phyloP scores from a whole-genome alignment of 1,284 basidiomycete species.

The Blastosporella zonata region DNA sequence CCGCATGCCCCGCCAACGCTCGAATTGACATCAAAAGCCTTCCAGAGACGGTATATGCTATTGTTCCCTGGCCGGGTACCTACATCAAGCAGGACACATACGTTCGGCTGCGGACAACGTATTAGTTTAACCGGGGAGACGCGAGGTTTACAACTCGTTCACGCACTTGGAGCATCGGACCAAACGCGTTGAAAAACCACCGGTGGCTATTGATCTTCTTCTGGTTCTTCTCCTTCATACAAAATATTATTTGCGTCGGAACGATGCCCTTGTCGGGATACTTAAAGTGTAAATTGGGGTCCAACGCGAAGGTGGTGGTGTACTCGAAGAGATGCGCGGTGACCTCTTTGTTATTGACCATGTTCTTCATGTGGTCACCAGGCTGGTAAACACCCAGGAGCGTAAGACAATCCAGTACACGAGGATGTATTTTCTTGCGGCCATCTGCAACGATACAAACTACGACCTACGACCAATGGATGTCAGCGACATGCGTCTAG shows the following conservation, averaged over 20 bases:
- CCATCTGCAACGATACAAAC: constrained; percentile 97
- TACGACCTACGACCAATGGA: constrained; percentile 60
- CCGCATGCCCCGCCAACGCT: constrained; percentile 95
- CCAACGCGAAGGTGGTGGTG: constrained; percentile 88
- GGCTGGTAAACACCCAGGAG: constrained; percentile 77
- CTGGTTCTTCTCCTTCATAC: constrained; percentile 92
- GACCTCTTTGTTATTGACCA: constrained; percentile 84
- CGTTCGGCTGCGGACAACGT: constrained; percentile 63
- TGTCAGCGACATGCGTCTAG: neutral
- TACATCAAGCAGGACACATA: constrained; percentile 89
- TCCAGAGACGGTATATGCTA: constrained; percentile 92
- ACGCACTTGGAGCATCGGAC: constrained; percentile 61
- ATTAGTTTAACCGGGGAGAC: neutral
- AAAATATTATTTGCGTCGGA: constrained; percentile 89
- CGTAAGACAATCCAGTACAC: constrained; percentile 90
- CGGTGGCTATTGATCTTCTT: constrained; percentile 97
- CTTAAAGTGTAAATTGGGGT: constrained; percentile 87
- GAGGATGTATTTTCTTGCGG: constrained; percentile 87
- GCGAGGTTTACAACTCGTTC: constrained; percentile 4
- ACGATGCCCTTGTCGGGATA: constrained; percentile 96
- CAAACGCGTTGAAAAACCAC: constrained; percentile 96
- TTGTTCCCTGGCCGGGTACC: constrained; percentile 86
- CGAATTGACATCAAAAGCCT: constrained; percentile 90
- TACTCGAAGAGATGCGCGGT: constrained; percentile 96
- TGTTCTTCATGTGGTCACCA: constrained; percentile 85